These are phyloP conservation scores for Candida loeiensis DNA, from an alignment of 805 yeast genomes.

Conservation along the genomic window DNA sequence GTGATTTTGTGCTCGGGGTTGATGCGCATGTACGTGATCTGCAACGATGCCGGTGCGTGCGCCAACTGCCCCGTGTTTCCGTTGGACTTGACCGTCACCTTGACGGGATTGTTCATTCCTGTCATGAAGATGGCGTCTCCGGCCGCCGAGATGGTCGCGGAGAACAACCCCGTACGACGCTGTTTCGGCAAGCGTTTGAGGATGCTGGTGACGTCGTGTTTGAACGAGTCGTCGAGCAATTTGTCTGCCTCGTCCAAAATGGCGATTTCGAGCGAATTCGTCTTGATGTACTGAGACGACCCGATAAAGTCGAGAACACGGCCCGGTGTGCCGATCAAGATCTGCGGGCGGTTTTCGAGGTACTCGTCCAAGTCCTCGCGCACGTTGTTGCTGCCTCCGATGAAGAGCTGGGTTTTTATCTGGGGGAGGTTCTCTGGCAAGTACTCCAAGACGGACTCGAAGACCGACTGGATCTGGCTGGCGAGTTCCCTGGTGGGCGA, in stretches of 20 bases:
- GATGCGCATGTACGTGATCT: constrained; percentile 56
- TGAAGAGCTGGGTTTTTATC: constrained; percentile 57
- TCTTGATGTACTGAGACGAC: constrained; percentile 49
- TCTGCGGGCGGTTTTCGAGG: constrained; percentile 56
- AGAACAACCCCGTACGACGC: constrained; percentile 87
- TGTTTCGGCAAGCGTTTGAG: constrained; percentile 77
- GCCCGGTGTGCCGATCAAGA: constrained; percentile 91
- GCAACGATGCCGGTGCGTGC: constrained; percentile 59
- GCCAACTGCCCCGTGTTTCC: constrained; percentile 20
- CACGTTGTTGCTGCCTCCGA: constrained; percentile 60
- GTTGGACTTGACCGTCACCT: constrained; percentile 66
- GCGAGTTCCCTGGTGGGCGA: constrained; percentile 76
- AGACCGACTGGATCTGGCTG: constrained; percentile 65
- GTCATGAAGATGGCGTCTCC: constrained; percentile 75
- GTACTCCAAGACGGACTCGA: constrained; percentile 54
- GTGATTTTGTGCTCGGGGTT: constrained; percentile 62
- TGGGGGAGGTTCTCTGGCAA: constrained; percentile 45
- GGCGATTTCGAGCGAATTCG: constrained; percentile 64
- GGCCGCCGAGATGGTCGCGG: constrained; percentile 88
- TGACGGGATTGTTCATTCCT: constrained; percentile 92
- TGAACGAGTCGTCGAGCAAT: constrained; percentile 73
- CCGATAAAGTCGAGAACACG: constrained; percentile 71
- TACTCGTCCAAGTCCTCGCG: constrained; percentile 70
- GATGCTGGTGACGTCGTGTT: constrained; percentile 63
- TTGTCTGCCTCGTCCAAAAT: constrained; percentile 94